Percentiles rank a stretch among this genome's conserved stretches.
These are phyloP conservation scores for Protomyces inouyei DNA, from an alignment of 1,139 yeast species.

Conservation along the genomic window DNA sequence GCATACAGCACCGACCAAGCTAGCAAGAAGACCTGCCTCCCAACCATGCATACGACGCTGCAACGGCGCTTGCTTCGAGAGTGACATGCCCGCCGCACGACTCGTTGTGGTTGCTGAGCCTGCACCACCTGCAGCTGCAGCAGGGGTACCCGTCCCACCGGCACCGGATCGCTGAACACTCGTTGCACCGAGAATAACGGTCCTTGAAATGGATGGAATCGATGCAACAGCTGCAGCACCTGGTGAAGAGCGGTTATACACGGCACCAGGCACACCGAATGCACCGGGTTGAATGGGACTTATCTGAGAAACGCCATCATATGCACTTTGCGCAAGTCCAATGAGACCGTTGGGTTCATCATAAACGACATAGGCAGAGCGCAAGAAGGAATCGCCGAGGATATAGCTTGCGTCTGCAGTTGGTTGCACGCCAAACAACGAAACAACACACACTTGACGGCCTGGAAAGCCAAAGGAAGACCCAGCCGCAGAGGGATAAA, in stretches of 20 bases:
- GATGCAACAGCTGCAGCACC: slow-evolving; percentile 18
- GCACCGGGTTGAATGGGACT: slow-evolving; percentile 1
- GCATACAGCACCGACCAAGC: neutral
- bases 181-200: slow-evolving; percentile 5
- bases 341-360: slow-evolving; percentile 64
- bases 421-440: slow-evolving; percentile 16
- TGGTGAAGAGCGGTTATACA: slow-evolving; percentile 16
- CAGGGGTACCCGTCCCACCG: neutral
- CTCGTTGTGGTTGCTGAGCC: neutral
- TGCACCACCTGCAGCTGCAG: neutral
- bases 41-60: neutral
- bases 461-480: neutral
- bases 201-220: slow-evolving; percentile 8
- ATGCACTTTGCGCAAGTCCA: slow-evolving; percentile 59
- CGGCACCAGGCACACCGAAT: slow-evolving; percentile 20
- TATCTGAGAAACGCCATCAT: slow-evolving; percentile 9
- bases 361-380: slow-evolving; percentile 70
- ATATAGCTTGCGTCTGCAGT: slow-evolving; percentile 35
- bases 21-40: neutral
- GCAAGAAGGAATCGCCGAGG: slow-evolving; percentile 70
- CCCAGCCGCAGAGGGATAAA: slow-evolving; percentile 23
- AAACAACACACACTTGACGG: slow-evolving; percentile 26
- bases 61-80: neutral
- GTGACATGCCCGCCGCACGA: neutral
- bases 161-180: slow-evolving; percentile 3